Evolutionary conservation across 805 yeast species (phyloP).

Genomic region (Naumovozyma castellii): DNA sequence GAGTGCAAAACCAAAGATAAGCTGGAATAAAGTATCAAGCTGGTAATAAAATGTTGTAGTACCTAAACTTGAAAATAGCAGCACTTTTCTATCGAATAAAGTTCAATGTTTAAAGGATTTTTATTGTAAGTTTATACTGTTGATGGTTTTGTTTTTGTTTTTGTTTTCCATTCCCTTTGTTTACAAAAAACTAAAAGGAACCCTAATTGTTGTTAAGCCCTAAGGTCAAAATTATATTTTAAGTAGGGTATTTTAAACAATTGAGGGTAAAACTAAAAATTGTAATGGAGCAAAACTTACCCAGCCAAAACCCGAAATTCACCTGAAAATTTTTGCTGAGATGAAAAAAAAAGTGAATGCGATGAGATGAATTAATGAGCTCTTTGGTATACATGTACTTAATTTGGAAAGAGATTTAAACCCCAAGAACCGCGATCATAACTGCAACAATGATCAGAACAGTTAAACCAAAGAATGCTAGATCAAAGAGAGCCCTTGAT

Average conservation of each 20-base stretch:
- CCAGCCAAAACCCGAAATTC: background rate
- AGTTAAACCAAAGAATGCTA: slow-evolving; percentile 84
- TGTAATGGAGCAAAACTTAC: background rate
- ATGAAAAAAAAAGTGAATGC: background rate
- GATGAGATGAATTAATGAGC: background rate
- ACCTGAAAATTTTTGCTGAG: background rate
- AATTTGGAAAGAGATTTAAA: no score
- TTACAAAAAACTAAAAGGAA: background rate
- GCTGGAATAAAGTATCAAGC: no score
- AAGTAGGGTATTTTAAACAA: no score
- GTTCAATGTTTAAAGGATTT: background rate
- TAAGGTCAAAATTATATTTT: no score
- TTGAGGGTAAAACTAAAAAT: no score
- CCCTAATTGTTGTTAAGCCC: no score
- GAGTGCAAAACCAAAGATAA: background rate
- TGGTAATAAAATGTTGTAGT: no score
- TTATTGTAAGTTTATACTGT: background rate
- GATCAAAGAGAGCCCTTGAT: slow-evolving; percentile 89
- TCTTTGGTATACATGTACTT: no score
- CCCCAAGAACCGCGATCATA: no score
- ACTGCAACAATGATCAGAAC: slow-evolving; percentile 36
- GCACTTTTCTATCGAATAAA: no score
- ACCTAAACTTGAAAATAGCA: no score
- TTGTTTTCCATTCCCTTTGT: background rate
- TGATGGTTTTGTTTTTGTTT: background rate